These are phyloP conservation scores for Cladosporium cucumerinum DNA, from an alignment of 2,329 filamentous ascomycete species.

Conservation along the genomic window DNA sequence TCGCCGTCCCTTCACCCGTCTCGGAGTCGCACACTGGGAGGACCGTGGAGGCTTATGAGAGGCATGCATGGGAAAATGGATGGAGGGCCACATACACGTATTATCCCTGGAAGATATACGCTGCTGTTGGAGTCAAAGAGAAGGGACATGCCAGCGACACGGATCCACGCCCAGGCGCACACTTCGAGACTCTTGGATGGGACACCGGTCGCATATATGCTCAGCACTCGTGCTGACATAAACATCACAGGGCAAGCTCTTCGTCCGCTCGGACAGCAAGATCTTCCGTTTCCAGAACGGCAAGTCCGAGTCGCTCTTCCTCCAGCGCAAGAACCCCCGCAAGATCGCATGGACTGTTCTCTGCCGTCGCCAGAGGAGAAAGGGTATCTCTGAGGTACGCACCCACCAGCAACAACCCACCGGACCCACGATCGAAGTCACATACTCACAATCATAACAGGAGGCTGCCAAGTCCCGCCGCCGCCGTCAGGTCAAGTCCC, in stretches of 20 bases:
- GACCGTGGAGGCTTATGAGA: background rate
- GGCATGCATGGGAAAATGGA: constrained; percentile 17
- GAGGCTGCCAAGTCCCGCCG: constrained; percentile 99
- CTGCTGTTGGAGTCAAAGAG: background rate
- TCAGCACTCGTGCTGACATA: constrained; percentile 18
- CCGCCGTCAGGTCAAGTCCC: constrained; percentile 95
- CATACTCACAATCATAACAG: constrained; percentile 51
- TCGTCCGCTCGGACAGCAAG: constrained; percentile 99
- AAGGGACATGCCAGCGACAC: background rate
- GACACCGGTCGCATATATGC: constrained; percentile 6
- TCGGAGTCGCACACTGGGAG: constrained; percentile 1
- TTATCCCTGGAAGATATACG: background rate
- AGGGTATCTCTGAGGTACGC: constrained; percentile 99
- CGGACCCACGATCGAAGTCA: background rate
- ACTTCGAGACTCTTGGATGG: constrained; percentile 1
- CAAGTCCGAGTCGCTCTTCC: constrained; percentile 99
- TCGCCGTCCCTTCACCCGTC: background rate
- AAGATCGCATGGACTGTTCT: constrained; percentile 98
- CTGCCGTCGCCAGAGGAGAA: constrained; percentile 98
- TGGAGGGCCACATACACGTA: constrained; percentile 19
- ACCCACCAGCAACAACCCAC: background rate
- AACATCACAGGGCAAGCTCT: constrained; percentile 88
- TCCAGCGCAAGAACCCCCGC: constrained; percentile 99
- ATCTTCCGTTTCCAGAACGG: constrained; percentile 99
- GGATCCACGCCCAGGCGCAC: background rate